A percentile compares a stretch with the other conserved stretches of the same genome.
These are phyloP conservation scores for Trichoderma lentiforme DNA, from an alignment of 2,329 filamentous ascomycete genomes.

Conservation along the genomic window DNA sequence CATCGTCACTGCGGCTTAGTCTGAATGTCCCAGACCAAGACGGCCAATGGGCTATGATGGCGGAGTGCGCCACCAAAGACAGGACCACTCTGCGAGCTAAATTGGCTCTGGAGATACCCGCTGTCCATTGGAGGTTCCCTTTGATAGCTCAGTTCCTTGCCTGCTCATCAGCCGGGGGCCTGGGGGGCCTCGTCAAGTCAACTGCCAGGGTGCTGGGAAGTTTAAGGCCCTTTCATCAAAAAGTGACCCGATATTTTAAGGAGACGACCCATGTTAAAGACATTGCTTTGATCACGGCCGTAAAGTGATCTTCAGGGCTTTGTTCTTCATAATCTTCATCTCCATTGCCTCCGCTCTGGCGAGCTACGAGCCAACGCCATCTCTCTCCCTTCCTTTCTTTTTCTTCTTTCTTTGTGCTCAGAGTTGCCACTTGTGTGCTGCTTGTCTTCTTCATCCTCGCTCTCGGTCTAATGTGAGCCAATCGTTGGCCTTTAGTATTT, in stretches of 20 bases:
- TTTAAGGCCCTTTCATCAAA: conserved; percentile 4
- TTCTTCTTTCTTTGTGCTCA: background rate
- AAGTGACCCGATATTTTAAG: conserved; percentile 11
- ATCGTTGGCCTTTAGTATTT: background rate
- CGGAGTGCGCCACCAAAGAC: conserved; percentile 1
- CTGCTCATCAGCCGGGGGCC: conserved; percentile 2
- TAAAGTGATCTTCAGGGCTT: conserved; percentile 11
- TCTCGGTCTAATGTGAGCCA: background rate
- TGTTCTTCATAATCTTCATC: conserved; percentile 4
- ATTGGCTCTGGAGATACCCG: conserved; percentile 15
- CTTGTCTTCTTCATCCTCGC: background rate
- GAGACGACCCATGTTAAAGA: conserved; percentile 11
- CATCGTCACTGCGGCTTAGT: background rate
- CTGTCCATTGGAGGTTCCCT: conserved; percentile 12
- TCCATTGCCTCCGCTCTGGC: background rate
- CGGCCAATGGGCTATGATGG: conserved; percentile 5
- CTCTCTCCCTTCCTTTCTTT: background rate
- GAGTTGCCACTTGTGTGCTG: background rate
- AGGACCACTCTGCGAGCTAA: conserved; percentile 10
- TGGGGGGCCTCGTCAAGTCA: background rate
- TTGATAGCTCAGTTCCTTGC: background rate
- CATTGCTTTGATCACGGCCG: background rate
- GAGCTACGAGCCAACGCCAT: background rate
- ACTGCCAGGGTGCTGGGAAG: background rate
- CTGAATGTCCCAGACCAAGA: background rate